A percentile compares a stretch with the other conserved stretches of the same genome.
These are phyloP conservation scores for Acidomyces sp. DNA, from an alignment of 495 filamentous ascomycete species.

Conservation along the genomic window DNA sequence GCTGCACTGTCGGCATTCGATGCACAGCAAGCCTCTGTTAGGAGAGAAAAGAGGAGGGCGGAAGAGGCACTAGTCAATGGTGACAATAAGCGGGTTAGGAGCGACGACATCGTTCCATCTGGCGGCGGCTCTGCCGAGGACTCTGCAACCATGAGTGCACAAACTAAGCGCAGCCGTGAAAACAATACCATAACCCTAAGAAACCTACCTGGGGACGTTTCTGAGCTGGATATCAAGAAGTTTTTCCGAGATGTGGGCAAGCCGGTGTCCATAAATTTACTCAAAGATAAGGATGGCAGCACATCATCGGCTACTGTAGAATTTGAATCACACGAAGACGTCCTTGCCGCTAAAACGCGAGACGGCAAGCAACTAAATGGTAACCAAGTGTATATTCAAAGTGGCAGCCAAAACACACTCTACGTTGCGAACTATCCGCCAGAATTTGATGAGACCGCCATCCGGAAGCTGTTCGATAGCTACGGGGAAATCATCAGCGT, in stretches of 20 bases:
- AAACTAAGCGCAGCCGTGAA: constrained; percentile 69
- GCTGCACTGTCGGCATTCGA: no score
- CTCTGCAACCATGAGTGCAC: constrained; percentile 28
- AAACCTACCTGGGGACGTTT: constrained; percentile 55
- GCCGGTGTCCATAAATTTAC: constrained; percentile 59
- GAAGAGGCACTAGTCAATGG: constrained; percentile 30
- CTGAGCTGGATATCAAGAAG: constrained; percentile 60
- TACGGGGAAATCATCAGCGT: constrained; percentile 75
- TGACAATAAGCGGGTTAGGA: constrained; percentile 46
- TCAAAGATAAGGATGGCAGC: constrained; percentile 41
- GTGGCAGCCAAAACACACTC: constrained; percentile 63
- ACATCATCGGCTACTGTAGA: constrained; percentile 69
- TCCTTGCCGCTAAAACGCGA: constrained; percentile 62
- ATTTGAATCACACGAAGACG: constrained; percentile 68
- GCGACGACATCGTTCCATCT: constrained; percentile 26
- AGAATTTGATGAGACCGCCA: constrained; percentile 64
- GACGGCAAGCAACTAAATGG: constrained; percentile 64
- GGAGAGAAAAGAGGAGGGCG: constrained; percentile 23
- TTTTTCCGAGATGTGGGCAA: constrained; percentile 84
- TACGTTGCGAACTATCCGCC: constrained; percentile 89
- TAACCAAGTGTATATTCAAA: constrained; percentile 53
- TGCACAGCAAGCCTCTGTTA: background rate
- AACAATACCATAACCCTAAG: constrained; percentile 71
- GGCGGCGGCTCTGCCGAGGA: constrained; percentile 2
- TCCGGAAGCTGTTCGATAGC: constrained; percentile 61